These are phyloP conservation scores for Trichophyton verrucosum DNA, from an alignment of 2,329 filamentous ascomycete genomes.

Conservation along the genomic window DNA sequence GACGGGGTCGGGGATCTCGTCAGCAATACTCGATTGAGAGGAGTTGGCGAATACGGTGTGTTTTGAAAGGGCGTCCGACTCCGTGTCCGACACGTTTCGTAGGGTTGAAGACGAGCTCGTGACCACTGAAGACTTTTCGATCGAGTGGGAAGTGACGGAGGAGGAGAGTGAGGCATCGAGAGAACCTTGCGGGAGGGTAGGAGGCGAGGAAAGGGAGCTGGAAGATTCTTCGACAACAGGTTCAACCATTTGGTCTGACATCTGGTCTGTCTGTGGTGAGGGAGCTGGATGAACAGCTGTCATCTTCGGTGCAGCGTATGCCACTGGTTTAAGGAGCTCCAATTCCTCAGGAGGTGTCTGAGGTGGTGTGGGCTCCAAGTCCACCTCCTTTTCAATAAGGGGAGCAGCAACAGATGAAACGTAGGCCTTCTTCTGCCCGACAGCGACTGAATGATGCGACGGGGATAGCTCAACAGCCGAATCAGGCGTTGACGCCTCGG, in stretches of 20 bases:
- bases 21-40: slow-evolving; percentile 3
- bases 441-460: neutral
- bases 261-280: neutral
- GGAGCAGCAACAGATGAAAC: too few relatives aligned
- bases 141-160: neutral
- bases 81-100: neutral
- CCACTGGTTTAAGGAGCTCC: neutral
- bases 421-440: neutral
- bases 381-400: neutral
- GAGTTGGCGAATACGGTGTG: neutral
- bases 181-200: neutral
- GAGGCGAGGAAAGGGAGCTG: neutral
- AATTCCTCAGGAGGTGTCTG: slow-evolving; percentile 1
- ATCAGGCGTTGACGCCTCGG: neutral
- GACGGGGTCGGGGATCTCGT: neutral
- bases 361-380: neutral
- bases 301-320: slow-evolving; percentile 1
- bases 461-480: slow-evolving; percentile 9
- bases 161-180: neutral
- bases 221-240: neutral
- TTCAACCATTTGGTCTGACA: neutral
- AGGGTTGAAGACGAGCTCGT: neutral
- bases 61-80: slow-evolving; percentile 1
- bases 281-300: neutral
- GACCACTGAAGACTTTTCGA: neutral